Percentiles rank a stretch among this genome's conserved stretches.
Conservation (phyloP, 345 rosid species). For the Populus deltoides region DNA sequence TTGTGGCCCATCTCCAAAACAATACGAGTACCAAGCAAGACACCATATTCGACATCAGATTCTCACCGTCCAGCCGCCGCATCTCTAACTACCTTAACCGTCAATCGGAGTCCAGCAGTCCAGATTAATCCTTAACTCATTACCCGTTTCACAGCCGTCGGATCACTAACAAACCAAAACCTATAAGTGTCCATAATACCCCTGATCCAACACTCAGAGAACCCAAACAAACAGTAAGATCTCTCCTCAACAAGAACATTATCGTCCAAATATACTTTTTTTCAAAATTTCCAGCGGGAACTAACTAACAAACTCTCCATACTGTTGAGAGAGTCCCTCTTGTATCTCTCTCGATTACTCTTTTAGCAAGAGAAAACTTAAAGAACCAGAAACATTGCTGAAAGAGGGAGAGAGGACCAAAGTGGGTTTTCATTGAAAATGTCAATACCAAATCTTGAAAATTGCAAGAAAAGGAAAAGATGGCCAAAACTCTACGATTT, state of each 20-base stretch:
- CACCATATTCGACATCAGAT: not conserved
- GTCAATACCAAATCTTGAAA: constrained; percentile 55
- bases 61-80: constrained; percentile 5
- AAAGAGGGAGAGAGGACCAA: not conserved
- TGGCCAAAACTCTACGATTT: constrained; percentile 43
- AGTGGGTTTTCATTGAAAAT: constrained; percentile 22
- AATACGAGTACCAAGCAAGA: too few species aligned
- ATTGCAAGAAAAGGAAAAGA: constrained; percentile 62
- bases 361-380: not conserved
- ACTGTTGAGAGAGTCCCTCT: not conserved
- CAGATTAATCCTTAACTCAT: not conserved
- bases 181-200: not conserved
- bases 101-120: not conserved
- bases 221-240: not conserved
- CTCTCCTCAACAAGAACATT: not conserved
- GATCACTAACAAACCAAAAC: not conserved
- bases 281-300: not conserved
- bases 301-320: not conserved
- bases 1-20: too few species aligned
- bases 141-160: not conserved
- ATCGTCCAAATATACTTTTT: not conserved
- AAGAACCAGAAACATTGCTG: not conserved
- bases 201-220: not conserved
- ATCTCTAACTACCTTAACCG: not conserved
- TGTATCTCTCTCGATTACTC: not conserved